Percentiles rank a stretch among this genome's conserved stretches.
Conservation (phyloP, 75 land plant genomes). For the Cupressus sempervirens region DNA sequence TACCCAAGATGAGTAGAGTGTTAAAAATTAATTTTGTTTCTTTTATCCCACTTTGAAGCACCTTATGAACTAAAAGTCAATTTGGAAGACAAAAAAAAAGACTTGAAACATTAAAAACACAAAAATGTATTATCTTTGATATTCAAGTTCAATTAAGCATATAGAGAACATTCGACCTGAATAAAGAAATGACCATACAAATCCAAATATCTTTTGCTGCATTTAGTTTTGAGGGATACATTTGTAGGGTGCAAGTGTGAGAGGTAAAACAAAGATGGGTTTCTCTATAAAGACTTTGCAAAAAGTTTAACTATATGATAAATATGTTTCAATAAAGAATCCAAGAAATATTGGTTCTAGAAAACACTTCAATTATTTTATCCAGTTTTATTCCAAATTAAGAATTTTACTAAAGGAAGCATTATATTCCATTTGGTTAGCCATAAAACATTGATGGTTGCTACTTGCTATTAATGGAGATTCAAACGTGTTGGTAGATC, state of each 20-base stretch:
- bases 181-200: background rate
- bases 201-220: background rate
- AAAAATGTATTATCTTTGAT: background rate
- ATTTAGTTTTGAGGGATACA: background rate
- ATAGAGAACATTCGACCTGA: background rate
- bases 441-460: too few relatives aligned
- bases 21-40: background rate
- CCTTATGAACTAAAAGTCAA: background rate
- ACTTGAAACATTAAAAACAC: background rate
- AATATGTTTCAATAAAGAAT: background rate
- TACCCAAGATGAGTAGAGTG: background rate
- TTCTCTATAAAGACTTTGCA: too few relatives aligned
- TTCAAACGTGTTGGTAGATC: too few relatives aligned
- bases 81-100: background rate
- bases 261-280: too few relatives aligned
- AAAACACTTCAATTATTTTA: background rate
- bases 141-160: background rate
- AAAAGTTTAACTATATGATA: background rate
- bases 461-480: too few relatives aligned
- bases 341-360: background rate
- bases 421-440: too few relatives aligned
- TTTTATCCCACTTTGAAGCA: background rate
- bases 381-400: background rate
- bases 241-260: too few relatives aligned
- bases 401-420: too few relatives aligned